Percentiles rank a stretch among this genome's conserved stretches.
phyloP scores from a whole-genome alignment of 768 basidiomycete genomes.

The Tremella yokohamensis region DNA sequence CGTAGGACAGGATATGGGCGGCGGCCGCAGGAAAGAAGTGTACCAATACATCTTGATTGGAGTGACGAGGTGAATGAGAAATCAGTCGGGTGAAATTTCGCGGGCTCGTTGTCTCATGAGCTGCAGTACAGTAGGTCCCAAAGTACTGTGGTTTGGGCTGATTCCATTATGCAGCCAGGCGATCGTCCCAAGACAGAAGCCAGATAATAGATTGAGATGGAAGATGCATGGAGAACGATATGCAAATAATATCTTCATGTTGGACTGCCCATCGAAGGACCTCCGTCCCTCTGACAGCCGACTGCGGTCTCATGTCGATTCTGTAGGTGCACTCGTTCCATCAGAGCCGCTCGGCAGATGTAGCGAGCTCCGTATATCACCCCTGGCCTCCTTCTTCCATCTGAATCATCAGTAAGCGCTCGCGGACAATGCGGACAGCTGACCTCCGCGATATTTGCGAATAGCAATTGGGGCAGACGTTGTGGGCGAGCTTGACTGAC shows the following conservation, averaged over 20 bases:
- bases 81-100: no score
- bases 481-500: conserved; percentile 78
- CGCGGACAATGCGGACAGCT: conserved; percentile 8
- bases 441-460: conserved; percentile 64
- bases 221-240: no score
- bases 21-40: conserved; percentile 82
- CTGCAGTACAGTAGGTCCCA: no score
- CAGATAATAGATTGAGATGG: no score
- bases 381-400: conserved; percentile 39
- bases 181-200: no score
- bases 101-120: no score
- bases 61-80: neutral
- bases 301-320: neutral
- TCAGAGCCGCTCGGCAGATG: neutral
- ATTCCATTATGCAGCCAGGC: no score
- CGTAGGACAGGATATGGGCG: conserved; percentile 57
- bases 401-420: conserved; percentile 25
- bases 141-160: no score
- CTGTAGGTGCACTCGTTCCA: neutral
- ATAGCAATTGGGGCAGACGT: conserved; percentile 79
- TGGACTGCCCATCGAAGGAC: no score
- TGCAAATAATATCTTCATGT: no score
- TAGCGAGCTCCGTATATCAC: conserved; percentile 11
- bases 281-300: no score
- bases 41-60: conserved; percentile 70